Base-by-base conservation (phyloP, 441 rosid species). In the Biscutella auriculata region DNA sequence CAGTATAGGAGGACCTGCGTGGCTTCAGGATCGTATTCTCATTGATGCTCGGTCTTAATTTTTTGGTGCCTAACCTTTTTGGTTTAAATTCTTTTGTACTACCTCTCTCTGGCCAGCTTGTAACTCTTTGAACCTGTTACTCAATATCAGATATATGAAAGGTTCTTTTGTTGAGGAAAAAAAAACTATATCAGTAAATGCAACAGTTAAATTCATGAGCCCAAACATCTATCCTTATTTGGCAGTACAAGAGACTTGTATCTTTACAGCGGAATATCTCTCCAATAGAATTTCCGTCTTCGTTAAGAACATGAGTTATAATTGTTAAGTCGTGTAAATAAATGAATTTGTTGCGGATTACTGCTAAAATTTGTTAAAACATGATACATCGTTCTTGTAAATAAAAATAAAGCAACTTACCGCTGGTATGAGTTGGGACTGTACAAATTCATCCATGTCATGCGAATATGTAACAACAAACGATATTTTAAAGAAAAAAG, bases 391-490 rank as follows among this genome's bases (percentile, higher is more conserved):
- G 11, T 13, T 53, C 33, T 60, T 40, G 32, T 13, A 46, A n/a
- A 25, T 3, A 48, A 17, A 39, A 47, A 30, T 23, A 2, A 60
- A 46, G 61, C 26, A 71, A 43, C 95, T 83, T 77, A 89, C 97
- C 2, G 99, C 99, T n/a, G 87, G 79, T 58, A 93, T 93, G 41
- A 89, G 95, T 57, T 93, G 97, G 25, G 97, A 93, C 68, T 93
- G 97, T 51, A 89, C 97, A 81, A 85, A 93, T 70, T 93, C 97
- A 77, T 93, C 97, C 97, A 93, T 85, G 75, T 89, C 99, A 66
- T 89, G 99, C 73, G 89, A 95, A 69, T 97, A 97, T 3, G 97
- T 89, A 48, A 93, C 99, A 89, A 76, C 72, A 74, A 76, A 69
- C 41, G n/a, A n/a, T n/a, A n/a, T n/a, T n/a, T n/a, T n/a, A n/a